A percentile compares a stretch with the other conserved stretches of the same genome.
Evolutionary conservation across 768 basidiomycete species (phyloP).

Genomic region (Tricholoma flavovirens): DNA sequence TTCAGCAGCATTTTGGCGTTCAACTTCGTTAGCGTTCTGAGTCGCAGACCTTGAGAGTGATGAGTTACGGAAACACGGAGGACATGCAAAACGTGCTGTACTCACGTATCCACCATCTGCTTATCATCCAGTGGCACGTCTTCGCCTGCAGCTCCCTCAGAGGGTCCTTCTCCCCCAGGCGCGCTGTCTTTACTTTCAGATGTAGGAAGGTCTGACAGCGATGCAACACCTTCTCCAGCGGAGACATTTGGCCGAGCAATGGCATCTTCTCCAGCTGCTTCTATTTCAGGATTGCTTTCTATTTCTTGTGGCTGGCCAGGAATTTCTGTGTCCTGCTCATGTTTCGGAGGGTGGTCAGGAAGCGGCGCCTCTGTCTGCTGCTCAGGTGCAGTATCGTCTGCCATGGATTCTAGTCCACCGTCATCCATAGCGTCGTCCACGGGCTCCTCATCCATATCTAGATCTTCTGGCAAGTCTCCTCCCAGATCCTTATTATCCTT

Average conservation of each 20-base stretch:
- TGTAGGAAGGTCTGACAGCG: conserved; percentile 24
- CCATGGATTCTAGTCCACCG: conserved; percentile 20
- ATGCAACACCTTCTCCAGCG: conserved; percentile 34
- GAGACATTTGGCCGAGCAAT: conserved; percentile 40
- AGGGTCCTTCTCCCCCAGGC: conserved; percentile 27
- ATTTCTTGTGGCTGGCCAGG: conserved; percentile 18
- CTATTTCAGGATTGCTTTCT: conserved; percentile 24
- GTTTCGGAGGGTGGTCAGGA: conserved; percentile 21
- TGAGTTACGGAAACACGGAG: neutral
- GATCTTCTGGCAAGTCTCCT: conserved; percentile 24
- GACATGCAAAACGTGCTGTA: neutral
- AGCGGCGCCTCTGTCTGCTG: conserved; percentile 17
- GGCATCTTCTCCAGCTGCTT: conserved; percentile 25
- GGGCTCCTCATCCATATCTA: conserved; percentile 23
- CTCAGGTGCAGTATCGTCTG: conserved; percentile 15
- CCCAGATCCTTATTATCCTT: conserved; percentile 32
- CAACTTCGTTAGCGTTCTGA: neutral
- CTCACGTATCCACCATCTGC: conserved; percentile 11
- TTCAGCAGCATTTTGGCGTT: conserved; percentile 13
- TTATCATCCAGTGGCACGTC: conserved; percentile 24
- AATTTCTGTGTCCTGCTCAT: conserved; percentile 18
- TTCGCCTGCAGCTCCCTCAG: conserved; percentile 24
- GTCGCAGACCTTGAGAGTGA: conserved; percentile 1
- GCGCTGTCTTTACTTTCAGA: conserved; percentile 25
- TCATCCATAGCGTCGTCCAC: conserved; percentile 30